A percentile compares a stretch with the other conserved stretches of the same genome.
Conservation (phyloP, 2,329 filamentous ascomycete genomes). For the Pseudogymnoascus sp. region DNA sequence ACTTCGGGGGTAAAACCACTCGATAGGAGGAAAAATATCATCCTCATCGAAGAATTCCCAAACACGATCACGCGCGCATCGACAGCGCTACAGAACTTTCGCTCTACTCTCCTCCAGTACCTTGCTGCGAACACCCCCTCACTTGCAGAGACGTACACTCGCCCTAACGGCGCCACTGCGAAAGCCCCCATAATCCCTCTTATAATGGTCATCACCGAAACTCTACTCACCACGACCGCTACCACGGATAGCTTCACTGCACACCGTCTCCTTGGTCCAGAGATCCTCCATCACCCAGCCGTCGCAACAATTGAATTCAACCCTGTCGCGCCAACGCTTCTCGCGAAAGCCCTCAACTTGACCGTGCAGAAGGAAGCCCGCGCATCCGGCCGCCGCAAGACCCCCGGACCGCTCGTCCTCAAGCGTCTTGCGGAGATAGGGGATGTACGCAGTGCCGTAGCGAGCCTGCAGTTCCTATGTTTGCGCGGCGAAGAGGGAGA, state of each 20-base stretch:
- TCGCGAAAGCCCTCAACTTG: conserved; percentile 74
- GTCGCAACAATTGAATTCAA: conserved; percentile 86
- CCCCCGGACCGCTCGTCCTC: conserved; percentile 70
- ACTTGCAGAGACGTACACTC: conserved; percentile 36
- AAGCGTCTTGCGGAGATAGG: conserved; percentile 76
- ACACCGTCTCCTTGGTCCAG: conserved; percentile 77
- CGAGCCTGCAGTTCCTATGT: conserved; percentile 86
- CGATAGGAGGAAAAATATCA: conserved; percentile 42
- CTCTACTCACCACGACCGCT: conserved; percentile 72
- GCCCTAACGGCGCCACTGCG: conserved; percentile 15
- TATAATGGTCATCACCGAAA: conserved; percentile 87
- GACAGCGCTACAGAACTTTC: conserved; percentile 58
- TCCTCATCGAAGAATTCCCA: conserved; percentile 75
- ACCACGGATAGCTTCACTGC: conserved; percentile 87
- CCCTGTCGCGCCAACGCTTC: conserved; percentile 73
- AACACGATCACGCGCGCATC: conserved; percentile 63
- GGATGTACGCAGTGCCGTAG: conserved; percentile 86
- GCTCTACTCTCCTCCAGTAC: conserved; percentile 65
- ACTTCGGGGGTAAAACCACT: conserved; percentile 25
- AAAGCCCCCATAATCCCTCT: conserved; percentile 55
- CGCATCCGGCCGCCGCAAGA: conserved; percentile 63
- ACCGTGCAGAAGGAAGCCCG: conserved; percentile 79
- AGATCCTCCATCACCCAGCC: conserved; percentile 73
- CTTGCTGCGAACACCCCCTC: conserved; percentile 59
- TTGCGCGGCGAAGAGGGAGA: conserved; percentile 67